Base-by-base conservation (phyloP, 306 rosid species). In the Lotus japonicus region DNA sequence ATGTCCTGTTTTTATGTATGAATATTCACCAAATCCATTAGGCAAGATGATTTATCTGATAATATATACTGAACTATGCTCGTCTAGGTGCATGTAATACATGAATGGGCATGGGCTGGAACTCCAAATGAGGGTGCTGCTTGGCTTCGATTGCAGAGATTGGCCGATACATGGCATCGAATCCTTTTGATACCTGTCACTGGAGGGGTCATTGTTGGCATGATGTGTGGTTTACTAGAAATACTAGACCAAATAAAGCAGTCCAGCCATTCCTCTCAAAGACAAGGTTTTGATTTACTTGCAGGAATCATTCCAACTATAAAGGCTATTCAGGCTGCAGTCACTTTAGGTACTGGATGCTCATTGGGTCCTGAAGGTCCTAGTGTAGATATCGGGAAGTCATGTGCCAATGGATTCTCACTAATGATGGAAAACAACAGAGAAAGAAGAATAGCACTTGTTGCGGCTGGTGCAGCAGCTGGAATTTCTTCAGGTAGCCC, bases 291-390 rank as follows among this genome's bases (percentile, higher is more conserved):
- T 82, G 95, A 90, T 83, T 68, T 94, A 54, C 85, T 94, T 75
- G 79, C 92, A 33, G 99, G 90, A 70, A 84, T 90, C 65, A 85
- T 84, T 61, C 97, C 97, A 7, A 86, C 86, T 1, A 79, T 94
- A 67, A 94, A 88, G 86, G 99, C 97, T 54, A 74, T 94, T 74
- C 99, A 94, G 79, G 99, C 99, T 8, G 97, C 99, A 57, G 73
- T 94, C 44, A 87, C 97, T 77, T 74, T 94, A 63, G 97, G 97
- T 66, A 90, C 99, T 57, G 99, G 99, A 54, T 85, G 99, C 81
- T 94, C 99, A 26, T 84, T 94, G 87, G 99, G 99, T 77, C 99
- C 99, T 31, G 97, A 94, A 84, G 99, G 99, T 53, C 99, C 99
- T 35, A 94, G 99, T 64, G 97, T 94, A 35, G 99, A 94, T 82